These are phyloP conservation scores for Scopulariopsis brevicaulis DNA, from an alignment of 2,329 filamentous ascomycete species.

Conservation along the genomic window DNA sequence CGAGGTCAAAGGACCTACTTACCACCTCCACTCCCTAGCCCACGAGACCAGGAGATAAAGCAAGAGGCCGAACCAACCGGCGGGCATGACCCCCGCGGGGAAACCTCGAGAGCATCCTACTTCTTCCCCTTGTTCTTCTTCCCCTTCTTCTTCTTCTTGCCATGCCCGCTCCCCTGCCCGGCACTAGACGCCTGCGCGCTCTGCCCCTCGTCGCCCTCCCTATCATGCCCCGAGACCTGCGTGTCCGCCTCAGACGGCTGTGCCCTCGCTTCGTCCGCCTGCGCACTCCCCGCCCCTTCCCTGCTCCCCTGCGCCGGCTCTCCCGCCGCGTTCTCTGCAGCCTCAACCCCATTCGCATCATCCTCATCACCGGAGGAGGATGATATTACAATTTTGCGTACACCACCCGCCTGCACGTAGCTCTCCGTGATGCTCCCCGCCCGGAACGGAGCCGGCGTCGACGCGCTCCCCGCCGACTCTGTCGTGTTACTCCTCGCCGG, in stretches of 20 bases:
- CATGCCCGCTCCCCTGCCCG: background rate
- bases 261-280: background rate
- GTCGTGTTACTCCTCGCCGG: background rate
- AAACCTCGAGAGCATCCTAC: background rate
- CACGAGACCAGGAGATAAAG: background rate
- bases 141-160: background rate
- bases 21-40: background rate
- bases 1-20: background rate
- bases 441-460: background rate
- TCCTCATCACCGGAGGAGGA: conserved; percentile 20
- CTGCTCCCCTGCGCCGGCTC: background rate
- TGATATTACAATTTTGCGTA: conserved; percentile 61
- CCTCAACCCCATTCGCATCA: background rate
- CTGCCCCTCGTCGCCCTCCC: background rate
- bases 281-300: background rate
- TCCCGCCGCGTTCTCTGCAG: background rate
- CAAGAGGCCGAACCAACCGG: background rate
- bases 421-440: conserved; percentile 67
- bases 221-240: background rate
- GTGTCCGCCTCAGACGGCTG: background rate
- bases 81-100: background rate
- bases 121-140: conserved; percentile 4
- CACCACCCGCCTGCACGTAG: conserved; percentile 60
- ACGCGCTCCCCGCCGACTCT: background rate
- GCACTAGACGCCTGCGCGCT: background rate